Conservation (phyloP, 106 monocot genomes). For the Apostasia ramifera region DNA sequence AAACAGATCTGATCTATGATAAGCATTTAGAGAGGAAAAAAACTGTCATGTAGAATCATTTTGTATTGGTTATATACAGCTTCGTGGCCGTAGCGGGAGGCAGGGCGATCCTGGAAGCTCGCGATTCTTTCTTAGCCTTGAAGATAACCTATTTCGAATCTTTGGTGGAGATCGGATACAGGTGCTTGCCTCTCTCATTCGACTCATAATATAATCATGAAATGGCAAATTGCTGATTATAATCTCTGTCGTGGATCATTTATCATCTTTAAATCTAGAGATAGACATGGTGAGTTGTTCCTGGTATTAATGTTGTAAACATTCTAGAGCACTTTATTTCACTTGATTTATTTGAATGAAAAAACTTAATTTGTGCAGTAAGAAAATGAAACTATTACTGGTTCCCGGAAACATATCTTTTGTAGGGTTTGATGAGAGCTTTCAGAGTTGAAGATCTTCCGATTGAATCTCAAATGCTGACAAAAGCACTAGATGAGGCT, state of each 20-base stretch:
- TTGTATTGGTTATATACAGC: constrained; percentile 26
- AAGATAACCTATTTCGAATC: constrained; percentile 94
- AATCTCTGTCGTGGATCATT: no score
- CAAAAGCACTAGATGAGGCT: constrained; percentile 96
- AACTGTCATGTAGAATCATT: background rate
- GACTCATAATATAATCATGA: no score
- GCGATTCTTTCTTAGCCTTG: constrained; percentile 94
- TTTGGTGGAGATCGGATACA: constrained; percentile 98
- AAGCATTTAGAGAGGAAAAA: no score
- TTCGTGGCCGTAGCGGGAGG: constrained; percentile 93
- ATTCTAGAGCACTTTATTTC: background rate
- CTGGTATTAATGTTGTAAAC: background rate
- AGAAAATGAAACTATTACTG: background rate
- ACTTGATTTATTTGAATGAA: background rate
- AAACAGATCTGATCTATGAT: no score
- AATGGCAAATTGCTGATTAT: no score
- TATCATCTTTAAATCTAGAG: no score
- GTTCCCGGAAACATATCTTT: constrained; percentile 4
- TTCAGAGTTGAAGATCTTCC: constrained; percentile 97
- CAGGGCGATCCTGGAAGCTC: constrained; percentile 99
- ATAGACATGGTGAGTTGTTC: no score
- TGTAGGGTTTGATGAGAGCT: constrained; percentile 94
- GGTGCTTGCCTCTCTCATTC: constrained; percentile 21
- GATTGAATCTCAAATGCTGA: constrained; percentile 91
- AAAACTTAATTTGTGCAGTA: background rate